These are phyloP conservation scores for Annulohypoxylon maeteangense DNA, from an alignment of 495 filamentous ascomycete genomes.

Conservation along the genomic window DNA sequence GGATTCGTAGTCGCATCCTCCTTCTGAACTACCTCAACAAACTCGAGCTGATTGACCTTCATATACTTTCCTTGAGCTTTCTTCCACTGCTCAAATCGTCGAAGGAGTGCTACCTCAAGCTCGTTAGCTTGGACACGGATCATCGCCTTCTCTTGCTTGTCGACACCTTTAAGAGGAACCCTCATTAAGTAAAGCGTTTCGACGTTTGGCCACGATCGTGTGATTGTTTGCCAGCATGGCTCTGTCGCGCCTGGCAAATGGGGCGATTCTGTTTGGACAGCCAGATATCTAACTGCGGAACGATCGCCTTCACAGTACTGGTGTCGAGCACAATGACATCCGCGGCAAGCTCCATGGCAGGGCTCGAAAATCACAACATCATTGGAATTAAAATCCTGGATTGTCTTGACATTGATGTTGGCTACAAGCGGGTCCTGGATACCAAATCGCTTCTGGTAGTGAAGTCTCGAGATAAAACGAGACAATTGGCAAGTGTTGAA, in stretches of 20 bases:
- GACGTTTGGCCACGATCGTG: slow-evolving; percentile 44
- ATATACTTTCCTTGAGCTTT: slow-evolving; percentile 12
- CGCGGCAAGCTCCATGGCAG: slow-evolving; percentile 46
- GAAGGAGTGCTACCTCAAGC: slow-evolving; percentile 24
- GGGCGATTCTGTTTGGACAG: slow-evolving; percentile 40
- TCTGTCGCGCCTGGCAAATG: slow-evolving; percentile 14
- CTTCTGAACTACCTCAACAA: slow-evolving; percentile 39
- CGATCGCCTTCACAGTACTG: slow-evolving; percentile 44
- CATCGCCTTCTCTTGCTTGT: slow-evolving; percentile 43
- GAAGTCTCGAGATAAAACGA: slow-evolving; percentile 22
- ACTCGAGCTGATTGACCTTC: slow-evolving; percentile 35
- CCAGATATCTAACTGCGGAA: slow-evolving; percentile 36
- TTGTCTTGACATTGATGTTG: not conserved
- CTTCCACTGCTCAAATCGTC: slow-evolving; percentile 43
- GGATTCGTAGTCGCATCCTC: slow-evolving; percentile 13
- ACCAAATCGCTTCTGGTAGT: slow-evolving; percentile 36
- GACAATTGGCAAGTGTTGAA: slow-evolving; percentile 38
- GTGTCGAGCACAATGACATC: slow-evolving; percentile 43
- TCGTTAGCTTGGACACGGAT: slow-evolving; percentile 40
- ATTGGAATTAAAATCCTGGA: slow-evolving; percentile 32
- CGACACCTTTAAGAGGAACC: slow-evolving; percentile 35
- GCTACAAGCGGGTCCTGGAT: not conserved
- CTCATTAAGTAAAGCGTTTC: slow-evolving; percentile 47
- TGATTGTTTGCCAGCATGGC: slow-evolving; percentile 43
- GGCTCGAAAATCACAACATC: slow-evolving; percentile 49